Evolutionary conservation across 2,329 filamentous ascomycete genomes (phyloP).

Genomic region (Colletotrichum viniferum): DNA sequence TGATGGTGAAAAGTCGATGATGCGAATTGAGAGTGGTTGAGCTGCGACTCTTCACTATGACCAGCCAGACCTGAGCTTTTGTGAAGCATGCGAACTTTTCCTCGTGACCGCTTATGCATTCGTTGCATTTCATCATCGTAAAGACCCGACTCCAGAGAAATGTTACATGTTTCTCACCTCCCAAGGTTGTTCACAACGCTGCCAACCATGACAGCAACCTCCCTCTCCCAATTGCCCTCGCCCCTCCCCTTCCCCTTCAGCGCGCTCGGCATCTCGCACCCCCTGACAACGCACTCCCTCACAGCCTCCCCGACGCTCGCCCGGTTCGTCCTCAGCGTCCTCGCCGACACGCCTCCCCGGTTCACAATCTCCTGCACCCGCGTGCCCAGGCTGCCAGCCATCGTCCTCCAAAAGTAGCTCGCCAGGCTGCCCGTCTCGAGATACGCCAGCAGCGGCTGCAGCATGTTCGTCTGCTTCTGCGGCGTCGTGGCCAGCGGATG

Average conservation of each 20-base stretch:
- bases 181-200: constrained; percentile 70
- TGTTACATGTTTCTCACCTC: constrained; percentile 30
- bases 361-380: constrained; percentile 85
- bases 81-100: neutral
- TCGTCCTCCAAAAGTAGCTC: constrained; percentile 91
- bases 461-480: constrained; percentile 53
- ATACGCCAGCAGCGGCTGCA: constrained; percentile 74
- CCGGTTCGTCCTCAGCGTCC: constrained; percentile 79
- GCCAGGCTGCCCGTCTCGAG: constrained; percentile 87
- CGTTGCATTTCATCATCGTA: neutral
- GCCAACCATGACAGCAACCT: constrained; percentile 93
- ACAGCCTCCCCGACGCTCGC: constrained; percentile 78
- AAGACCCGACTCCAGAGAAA: neutral
- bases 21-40: neutral
- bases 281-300: constrained; percentile 80
- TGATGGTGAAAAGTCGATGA: neutral
- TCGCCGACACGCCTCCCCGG: constrained; percentile 81
- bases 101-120: neutral
- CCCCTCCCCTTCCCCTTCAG: constrained; percentile 50
- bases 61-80: no score
- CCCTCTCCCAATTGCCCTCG: constrained; percentile 76
- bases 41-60: neutral
- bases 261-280: constrained; percentile 70
- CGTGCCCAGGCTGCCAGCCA: constrained; percentile 77
- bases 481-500: constrained; percentile 66